Conservation (phyloP, 192 early-diverging fungal species). For the Rhizophagus sp. region DNA sequence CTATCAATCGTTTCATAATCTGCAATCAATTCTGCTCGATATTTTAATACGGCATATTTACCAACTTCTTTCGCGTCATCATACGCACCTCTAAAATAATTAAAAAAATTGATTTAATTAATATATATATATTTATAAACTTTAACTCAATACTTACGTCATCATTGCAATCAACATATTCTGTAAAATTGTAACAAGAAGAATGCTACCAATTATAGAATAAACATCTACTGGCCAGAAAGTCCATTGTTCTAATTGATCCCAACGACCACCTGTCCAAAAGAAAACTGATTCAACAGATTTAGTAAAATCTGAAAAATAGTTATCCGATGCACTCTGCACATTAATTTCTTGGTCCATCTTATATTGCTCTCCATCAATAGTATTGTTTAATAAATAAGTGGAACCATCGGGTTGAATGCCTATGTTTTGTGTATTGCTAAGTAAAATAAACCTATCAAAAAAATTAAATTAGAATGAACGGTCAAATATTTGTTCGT, state of each 20-base stretch:
- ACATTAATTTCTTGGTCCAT: no score
- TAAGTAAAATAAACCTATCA: conserved; percentile 1
- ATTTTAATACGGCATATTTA: neutral
- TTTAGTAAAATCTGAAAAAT: neutral
- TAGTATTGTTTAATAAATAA: neutral
- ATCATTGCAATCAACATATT: conserved; percentile 20
- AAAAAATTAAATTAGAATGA: neutral
- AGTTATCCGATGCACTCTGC: neutral
- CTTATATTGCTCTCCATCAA: neutral
- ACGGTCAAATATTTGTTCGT: no score
- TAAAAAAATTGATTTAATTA: neutral
- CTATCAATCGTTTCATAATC: conserved; percentile 17
- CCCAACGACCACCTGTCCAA: conserved; percentile 25
- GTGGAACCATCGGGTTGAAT: neutral
- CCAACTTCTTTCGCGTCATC: neutral
- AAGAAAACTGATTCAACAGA: conserved; percentile 13
- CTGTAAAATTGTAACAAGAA: conserved; percentile 7
- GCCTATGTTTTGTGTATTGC: neutral
- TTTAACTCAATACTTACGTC: neutral
- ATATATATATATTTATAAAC: no score
- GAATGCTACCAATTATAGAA: neutral
- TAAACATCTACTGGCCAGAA: conserved; percentile 11
- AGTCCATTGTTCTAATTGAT: conserved; percentile 21
- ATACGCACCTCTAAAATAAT: neutral
- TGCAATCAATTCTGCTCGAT: conserved; percentile 5